Base-by-base conservation (phyloP, 208 protist genomes). In the Crithidia brevicula region DNA sequence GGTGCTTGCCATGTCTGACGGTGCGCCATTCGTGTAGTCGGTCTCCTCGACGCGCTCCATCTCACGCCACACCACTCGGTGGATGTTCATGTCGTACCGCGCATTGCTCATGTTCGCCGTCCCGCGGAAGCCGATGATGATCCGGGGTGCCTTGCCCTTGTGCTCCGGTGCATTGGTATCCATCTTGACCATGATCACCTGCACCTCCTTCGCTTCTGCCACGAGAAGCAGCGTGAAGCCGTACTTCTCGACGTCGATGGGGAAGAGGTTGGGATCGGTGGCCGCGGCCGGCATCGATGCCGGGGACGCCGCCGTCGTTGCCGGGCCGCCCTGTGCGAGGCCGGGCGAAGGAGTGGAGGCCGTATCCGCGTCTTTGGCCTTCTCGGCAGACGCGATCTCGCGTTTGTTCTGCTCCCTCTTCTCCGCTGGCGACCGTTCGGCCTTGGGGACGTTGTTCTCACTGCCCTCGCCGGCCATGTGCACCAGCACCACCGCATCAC, bases 121-220 rank as follows among this genome's bases (percentile, higher is more conserved):
- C 9, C 93, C 93, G 23, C 93, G 87, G 68, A 97, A 96, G 51
- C 82, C 79, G 57, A 97, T 83, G 66, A 95, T 81, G 46, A 97
- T 72, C 52, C 91, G 85, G 31, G 86, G 84, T 9, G 80, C 75
- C 66, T 95, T 95, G 20, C 77, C 71, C 0, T 53, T 34, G 58
- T 91, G 83, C 54, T 86, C 74, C 8, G 66, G 63, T 4, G 58
- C 58, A 10, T 34, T 64, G 13, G 54, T 54, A 58, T 92, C 74
- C 76, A 93, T 89, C 58, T 74, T 62, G 15, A 75, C 75, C 34
- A 96, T 85, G 20, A 96, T 63, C 30, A 92, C 83, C 68, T 96
- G 89, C 56, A 95, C 89, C 22, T 86, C 78, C 56, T 77, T 72
- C 36, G 75, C 73, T 53, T 90, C 76, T 30, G 73, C 67, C 18